Base-by-base conservation (phyloP, 495 filamentous ascomycete genomes). In the Xylaria scruposa region DNA sequence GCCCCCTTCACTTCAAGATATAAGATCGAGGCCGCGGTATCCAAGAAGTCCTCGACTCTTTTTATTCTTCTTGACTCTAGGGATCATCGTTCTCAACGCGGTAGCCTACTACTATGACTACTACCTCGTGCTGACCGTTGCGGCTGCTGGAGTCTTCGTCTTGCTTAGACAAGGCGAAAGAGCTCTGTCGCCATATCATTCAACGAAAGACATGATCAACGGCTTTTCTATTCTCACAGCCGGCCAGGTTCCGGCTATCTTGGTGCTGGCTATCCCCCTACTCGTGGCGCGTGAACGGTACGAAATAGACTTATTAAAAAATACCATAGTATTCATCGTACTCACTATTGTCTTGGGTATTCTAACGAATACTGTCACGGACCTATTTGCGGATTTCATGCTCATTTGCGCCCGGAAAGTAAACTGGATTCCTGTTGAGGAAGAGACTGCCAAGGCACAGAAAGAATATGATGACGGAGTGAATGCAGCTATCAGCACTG, bases 31-130 rank as follows among this genome's bases (percentile, higher is more conserved):
- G 17, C 31, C 65, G 31, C 47, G 65, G 36, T 68, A 68, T 44
- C 65, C 65, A 3, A 26, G 65, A 7, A 58, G 65, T 10, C 65
- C 65, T 26, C 47, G 65, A 31, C n/a, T 68, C 4, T 68, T 58
- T 24, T n/a, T 68, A 7, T 68, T 68, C 24, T 68, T 68, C 49
- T 58, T 68, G 44, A 68, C 65, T 3, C 31, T 68, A 12, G 65
- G 65, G 2, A 68, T 68, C 36, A 68, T 68, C 12, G 17, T 68
- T 15, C 36, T 68, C 10, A 68, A 68, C 24, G 65, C 33, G 49
- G 65, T 68, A 19, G 49, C 65, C 31, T 68, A 68, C 33, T 68
- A 68, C 65, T 68, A 68, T n/a, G 65, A 68, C 51, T 68, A 68
- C 38, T 68, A 68, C 15, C 65, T 68, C 10, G 65, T 68, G 12